Conservation (phyloP, 495 filamentous ascomycete species). For the Physcia stellaris region DNA sequence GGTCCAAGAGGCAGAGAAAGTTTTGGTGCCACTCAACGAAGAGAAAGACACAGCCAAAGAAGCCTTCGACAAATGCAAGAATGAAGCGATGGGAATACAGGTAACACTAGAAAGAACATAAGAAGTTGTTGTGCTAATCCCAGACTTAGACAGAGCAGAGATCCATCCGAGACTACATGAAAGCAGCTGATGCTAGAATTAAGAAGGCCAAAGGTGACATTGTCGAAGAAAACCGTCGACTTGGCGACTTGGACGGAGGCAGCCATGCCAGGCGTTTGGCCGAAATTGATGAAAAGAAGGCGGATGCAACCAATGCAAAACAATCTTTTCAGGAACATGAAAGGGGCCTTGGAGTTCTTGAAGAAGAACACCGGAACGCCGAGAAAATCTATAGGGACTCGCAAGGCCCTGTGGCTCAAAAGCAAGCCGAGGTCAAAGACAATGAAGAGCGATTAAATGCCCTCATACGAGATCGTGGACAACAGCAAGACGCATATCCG, state of each 20-base stretch:
- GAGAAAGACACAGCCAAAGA: constrained; percentile 28
- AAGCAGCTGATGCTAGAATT: constrained; percentile 28
- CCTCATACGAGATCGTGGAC: constrained; percentile 38
- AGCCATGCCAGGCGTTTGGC: constrained; percentile 34
- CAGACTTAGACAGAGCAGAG: constrained; percentile 37
- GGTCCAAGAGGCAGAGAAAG: constrained; percentile 34
- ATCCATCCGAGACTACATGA: constrained; percentile 31
- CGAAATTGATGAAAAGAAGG: constrained; percentile 28
- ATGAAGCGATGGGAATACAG: constrained; percentile 30
- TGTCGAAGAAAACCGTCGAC: constrained; percentile 31
- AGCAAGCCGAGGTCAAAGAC: constrained; percentile 26
- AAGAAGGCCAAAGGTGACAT: constrained; percentile 27
- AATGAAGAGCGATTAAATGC: constrained; percentile 31
- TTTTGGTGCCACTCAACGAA: constrained; percentile 29
- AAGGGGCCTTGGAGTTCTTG: constrained; percentile 14
- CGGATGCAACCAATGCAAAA: constrained; percentile 21
- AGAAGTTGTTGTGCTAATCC: too few species aligned
- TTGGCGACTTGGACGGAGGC: constrained; percentile 39
- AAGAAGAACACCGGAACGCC: constrained; percentile 25
- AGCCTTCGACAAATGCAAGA: constrained; percentile 26
- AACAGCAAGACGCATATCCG: constrained; percentile 42
- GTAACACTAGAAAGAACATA: too few species aligned
- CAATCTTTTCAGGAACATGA: constrained; percentile 21
- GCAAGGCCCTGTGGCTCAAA: constrained; percentile 16
- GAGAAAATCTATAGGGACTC: constrained; percentile 20